These are phyloP conservation scores for Colletotrichum aenigma DNA, from an alignment of 2,329 filamentous ascomycete genomes.

Conservation along the genomic window DNA sequence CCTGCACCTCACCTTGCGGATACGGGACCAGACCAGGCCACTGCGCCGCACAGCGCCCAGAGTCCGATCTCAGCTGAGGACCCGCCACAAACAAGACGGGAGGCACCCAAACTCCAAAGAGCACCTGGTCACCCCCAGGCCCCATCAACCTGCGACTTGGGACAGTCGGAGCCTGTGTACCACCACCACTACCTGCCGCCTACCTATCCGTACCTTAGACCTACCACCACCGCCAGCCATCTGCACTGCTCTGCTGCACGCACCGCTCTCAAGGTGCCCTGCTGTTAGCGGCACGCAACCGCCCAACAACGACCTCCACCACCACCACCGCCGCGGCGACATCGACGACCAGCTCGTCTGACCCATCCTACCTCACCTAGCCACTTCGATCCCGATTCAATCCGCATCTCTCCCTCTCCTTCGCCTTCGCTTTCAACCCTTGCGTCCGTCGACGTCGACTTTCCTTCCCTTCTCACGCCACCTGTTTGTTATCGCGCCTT, in stretches of 20 bases:
- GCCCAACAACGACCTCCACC: neutral
- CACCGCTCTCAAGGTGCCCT: neutral
- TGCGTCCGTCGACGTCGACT: neutral
- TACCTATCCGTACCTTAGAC: neutral
- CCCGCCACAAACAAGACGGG: conserved; percentile 8
- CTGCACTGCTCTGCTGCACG: neutral
- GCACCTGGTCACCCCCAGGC: neutral
- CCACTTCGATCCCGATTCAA: neutral
- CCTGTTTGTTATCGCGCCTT: neutral
- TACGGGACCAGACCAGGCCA: neutral
- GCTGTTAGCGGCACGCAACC: neutral
- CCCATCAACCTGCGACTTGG: conserved; percentile 19
- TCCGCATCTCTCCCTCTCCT: neutral
- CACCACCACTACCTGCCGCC: neutral
- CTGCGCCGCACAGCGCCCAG: neutral
- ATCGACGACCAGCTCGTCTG: conserved; percentile 12
- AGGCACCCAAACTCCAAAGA: neutral
- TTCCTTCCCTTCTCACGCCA: neutral
- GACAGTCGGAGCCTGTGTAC: neutral
- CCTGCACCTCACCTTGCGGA: neutral
- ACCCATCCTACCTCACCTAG: neutral
- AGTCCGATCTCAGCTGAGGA: neutral
- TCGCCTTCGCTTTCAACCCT: neutral
- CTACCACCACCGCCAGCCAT: neutral
- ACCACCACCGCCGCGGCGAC: neutral